A percentile compares a stretch with the other conserved stretches of the same genome.
phyloP scores from a whole-genome alignment of 1,284 basidiomycete genomes.

The Pterulicium gracile region DNA sequence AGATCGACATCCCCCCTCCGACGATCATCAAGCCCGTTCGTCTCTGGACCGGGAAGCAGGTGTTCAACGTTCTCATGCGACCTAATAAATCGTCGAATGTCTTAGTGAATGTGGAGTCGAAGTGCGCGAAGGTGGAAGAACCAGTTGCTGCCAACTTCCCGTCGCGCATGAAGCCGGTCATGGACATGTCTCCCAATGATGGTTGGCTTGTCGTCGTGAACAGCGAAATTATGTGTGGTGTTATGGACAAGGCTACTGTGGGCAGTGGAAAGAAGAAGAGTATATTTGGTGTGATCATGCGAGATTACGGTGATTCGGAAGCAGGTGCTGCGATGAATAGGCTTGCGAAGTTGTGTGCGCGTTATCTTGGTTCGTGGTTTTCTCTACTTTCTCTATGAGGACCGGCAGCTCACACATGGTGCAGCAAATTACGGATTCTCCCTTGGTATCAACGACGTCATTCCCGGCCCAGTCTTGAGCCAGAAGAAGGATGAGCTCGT shows the following conservation, averaged over 20 bases:
- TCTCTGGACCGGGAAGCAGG: slow-evolving; percentile 98
- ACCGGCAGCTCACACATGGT: slow-evolving; percentile 5
- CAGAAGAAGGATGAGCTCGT: slow-evolving; percentile 82
- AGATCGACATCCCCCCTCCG: slow-evolving; percentile 94
- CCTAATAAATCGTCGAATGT: slow-evolving; percentile 83
- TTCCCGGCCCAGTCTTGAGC: slow-evolving; percentile 80
- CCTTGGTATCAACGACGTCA: slow-evolving; percentile 97
- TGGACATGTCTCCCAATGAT: slow-evolving; percentile 94
- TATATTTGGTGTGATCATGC: slow-evolving; percentile 95
- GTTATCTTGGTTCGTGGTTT: slow-evolving; percentile 70
- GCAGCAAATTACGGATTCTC: slow-evolving; percentile 96
- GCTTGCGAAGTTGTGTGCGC: slow-evolving; percentile 90
- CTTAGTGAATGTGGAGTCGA: slow-evolving; percentile 91
- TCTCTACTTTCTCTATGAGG: background rate
- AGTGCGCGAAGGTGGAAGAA: slow-evolving; percentile 91
- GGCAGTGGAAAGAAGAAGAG: slow-evolving; percentile 99
- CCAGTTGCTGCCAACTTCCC: slow-evolving; percentile 57
- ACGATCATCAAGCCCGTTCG: slow-evolving; percentile 89
- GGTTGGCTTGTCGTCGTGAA: slow-evolving; percentile 97
- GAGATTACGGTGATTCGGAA: slow-evolving; percentile 94
- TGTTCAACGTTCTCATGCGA: slow-evolving; percentile 94
- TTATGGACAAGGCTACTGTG: slow-evolving; percentile 98
- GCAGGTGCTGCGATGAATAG: slow-evolving; percentile 96
- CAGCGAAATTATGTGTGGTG: slow-evolving; percentile 98
- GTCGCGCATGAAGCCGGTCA: slow-evolving; percentile 43